A percentile compares a stretch with the other conserved stretches of the same genome.
Conservation (phyloP, 1,139 yeast species). For the Pichia sp. region DNA sequence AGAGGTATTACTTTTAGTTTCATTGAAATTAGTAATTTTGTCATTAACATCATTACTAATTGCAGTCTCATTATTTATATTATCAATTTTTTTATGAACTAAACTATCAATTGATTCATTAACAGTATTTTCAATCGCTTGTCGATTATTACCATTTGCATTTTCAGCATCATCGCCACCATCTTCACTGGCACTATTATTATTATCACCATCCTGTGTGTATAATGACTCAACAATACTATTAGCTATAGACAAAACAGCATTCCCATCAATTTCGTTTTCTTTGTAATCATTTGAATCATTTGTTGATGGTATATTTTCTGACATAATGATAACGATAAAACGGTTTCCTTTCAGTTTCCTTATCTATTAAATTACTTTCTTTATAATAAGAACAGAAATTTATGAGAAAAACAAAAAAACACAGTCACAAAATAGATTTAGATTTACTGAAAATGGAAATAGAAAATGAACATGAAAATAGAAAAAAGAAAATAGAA, state of each 20-base stretch:
- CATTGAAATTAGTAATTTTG: neutral
- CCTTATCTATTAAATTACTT: neutral
- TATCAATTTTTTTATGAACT: neutral
- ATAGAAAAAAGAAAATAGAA: neutral
- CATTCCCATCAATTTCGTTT: conserved; percentile 2
- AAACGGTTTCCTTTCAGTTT: neutral
- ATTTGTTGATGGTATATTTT: conserved; percentile 4
- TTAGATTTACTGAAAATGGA: neutral
- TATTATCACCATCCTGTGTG: neutral
- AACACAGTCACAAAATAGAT: conserved; percentile 26
- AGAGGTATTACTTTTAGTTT: neutral
- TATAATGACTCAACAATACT: conserved; percentile 12
- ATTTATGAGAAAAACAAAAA: conserved; percentile 14
- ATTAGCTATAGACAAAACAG: conserved; percentile 5
- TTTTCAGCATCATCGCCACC: neutral
- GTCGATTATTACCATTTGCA: neutral
- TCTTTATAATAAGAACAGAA: neutral
- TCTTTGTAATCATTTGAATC: neutral
- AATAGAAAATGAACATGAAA: neutral
- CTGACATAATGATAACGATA: neutral
- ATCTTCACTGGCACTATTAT: neutral
- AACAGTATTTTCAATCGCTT: neutral
- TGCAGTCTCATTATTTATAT: neutral
- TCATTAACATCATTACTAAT: neutral
- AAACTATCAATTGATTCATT: neutral